Conservation (phyloP, 352 stramenopile genomes). For the Globisporangium nodosum region DNA sequence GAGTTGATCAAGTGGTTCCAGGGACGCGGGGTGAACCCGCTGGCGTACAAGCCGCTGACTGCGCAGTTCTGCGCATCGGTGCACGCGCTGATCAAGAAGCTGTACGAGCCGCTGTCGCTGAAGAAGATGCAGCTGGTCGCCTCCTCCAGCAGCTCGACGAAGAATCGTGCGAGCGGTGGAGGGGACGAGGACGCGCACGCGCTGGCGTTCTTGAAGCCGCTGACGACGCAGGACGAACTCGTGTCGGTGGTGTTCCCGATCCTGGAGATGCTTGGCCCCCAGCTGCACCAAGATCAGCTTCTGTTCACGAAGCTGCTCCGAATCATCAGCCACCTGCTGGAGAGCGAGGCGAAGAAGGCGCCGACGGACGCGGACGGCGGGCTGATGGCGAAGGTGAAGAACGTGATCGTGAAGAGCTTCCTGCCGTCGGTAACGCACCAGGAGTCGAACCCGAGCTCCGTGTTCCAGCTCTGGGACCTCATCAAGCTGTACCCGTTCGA, state of each 20-base stretch:
- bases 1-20: conserved; percentile 82
- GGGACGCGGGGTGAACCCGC: conserved; percentile 50
- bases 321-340: conserved; percentile 47
- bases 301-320: conserved; percentile 73
- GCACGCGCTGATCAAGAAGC: conserved; percentile 45
- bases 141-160: conserved; percentile 20
- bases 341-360: conserved; percentile 24
- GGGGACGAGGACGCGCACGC: neutral
- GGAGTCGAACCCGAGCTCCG: conserved; percentile 63
- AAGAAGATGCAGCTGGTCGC: conserved; percentile 39
- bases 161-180: neutral
- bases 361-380: neutral
- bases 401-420: conserved; percentile 53
- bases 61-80: conserved; percentile 63
- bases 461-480: conserved; percentile 81
- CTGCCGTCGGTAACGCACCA: conserved; percentile 73
- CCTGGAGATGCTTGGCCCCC: conserved; percentile 54
- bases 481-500: conserved; percentile 74
- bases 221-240: conserved; percentile 37
- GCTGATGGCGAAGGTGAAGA: conserved; percentile 33
- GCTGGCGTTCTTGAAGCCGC: conserved; percentile 5
- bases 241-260: conserved; percentile 47
- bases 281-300: conserved; percentile 64
- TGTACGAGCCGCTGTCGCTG: conserved; percentile 58
- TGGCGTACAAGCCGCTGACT: conserved; percentile 57